Conservation (phyloP, 2,329 filamentous ascomycete genomes). For the Arthrinium phaeospermum region DNA sequence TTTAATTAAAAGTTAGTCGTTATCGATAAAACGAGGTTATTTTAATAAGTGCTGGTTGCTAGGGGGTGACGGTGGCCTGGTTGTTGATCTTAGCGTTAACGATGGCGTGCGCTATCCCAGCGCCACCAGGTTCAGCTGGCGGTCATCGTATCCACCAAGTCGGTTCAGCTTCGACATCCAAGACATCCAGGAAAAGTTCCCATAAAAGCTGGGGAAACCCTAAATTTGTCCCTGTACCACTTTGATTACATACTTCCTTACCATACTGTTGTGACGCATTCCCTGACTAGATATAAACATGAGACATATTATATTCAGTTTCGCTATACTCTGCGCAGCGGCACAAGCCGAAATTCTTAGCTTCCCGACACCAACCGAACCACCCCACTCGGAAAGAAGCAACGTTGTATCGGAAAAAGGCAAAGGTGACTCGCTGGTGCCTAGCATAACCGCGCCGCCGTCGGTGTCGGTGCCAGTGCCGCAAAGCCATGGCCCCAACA, state of each 20-base stretch:
- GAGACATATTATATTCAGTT: neutral
- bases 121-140: constrained; percentile 1
- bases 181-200: neutral
- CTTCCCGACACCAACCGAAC: neutral
- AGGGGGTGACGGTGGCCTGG: no score
- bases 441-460: neutral
- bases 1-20: no score
- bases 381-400: neutral
- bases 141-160: neutral
- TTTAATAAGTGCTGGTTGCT: no score
- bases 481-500: neutral
- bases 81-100: no score
- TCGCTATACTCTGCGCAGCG: neutral
- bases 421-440: neutral
- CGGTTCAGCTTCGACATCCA: neutral
- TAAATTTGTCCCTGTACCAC: neutral
- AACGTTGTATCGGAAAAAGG: neutral
- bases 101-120: neutral
- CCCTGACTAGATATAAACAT: neutral
- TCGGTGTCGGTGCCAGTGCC: neutral
- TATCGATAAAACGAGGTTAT: no score
- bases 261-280: neutral
- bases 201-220: neutral
- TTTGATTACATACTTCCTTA: neutral
- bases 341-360: neutral